Base-by-base conservation (phyloP, 257 asterid species). In the Scutellaria galericulata region DNA sequence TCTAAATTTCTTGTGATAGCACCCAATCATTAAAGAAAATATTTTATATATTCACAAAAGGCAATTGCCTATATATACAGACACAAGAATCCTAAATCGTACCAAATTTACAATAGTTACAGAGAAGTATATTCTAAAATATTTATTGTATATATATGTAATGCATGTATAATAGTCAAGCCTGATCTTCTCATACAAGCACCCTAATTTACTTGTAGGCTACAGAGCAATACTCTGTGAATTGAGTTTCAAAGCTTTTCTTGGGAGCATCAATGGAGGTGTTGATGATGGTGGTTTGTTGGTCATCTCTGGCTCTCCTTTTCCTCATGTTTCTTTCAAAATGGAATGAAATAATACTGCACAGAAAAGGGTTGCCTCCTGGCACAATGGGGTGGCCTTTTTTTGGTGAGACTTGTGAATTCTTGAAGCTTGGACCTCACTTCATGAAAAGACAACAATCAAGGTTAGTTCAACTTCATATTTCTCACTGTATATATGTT, bases 311-410 rank as follows among this genome's bases (percentile, higher is more conserved):
- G 53, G 80, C 77, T 7, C 27, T 72, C 0, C 7, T 83, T n/a
- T 57, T 75, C 37, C 59, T 68, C 59, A 52, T 54, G 37, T 52
- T 50, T 53, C 39, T 86, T 46, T 83, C 80, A 41, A 90, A 83
- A 79, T 88, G 97, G 95, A 87, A 84, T 74, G 76, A 74, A 18
- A 62, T 84, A 11, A 66, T 68, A 20, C 75, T 46, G 20, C 10
- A 78, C 24, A 64, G 57, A 62, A 86, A 83, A 80, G 87, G 90
- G 61, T 53, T 93, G 78, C 97, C 97, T 39, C 95, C 85, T 6
- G 98, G 98, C 8, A 78, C 93, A 8, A 79, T 93, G 95, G 98
- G 98, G 6, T 90, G 88, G 90, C 97, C 97, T 7, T 53, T 93
- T 70, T 79, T 93, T 76, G 98, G 97, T 9, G 89, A 93, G 75